Percentiles rank a stretch among this genome's conserved stretches.
phyloP scores from a whole-genome alignment of 192 early-diverging fungal species.

The Spizellomyces punctatus region DNA sequence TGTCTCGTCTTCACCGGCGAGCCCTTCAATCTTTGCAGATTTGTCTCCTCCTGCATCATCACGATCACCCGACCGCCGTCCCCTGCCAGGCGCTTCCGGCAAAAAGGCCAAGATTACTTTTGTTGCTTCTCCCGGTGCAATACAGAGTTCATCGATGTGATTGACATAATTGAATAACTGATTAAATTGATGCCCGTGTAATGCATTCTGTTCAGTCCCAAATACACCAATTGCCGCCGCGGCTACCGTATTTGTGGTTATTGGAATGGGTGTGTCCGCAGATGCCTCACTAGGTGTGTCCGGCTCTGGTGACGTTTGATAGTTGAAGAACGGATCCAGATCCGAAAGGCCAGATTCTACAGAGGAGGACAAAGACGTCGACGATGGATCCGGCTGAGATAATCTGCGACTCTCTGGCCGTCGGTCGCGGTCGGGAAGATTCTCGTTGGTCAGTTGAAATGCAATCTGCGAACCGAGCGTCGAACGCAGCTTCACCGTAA shows the following conservation, averaged over 20 bases:
- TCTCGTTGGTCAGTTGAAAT: constrained; percentile 87
- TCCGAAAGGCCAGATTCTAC: constrained; percentile 77
- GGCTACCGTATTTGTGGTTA: constrained; percentile 69
- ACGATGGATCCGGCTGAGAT: constrained; percentile 10
- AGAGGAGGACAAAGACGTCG: constrained; percentile 32
- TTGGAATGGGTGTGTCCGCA: constrained; percentile 3
- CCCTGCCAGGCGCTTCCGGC: constrained; percentile 48
- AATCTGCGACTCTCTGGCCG: neutral
- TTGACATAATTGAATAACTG: constrained; percentile 94
- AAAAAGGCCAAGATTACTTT: constrained; percentile 82
- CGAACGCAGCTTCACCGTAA: constrained; percentile 76
- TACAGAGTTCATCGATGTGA: constrained; percentile 68
- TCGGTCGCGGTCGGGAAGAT: constrained; percentile 55
- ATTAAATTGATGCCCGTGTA: constrained; percentile 70
- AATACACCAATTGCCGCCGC: constrained; percentile 55
- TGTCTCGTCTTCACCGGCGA: constrained; percentile 58
- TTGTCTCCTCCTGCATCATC: constrained; percentile 12
- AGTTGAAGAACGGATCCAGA: neutral
- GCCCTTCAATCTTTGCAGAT: constrained; percentile 12
- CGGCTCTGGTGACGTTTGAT: constrained; percentile 17
- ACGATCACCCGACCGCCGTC: constrained; percentile 35
- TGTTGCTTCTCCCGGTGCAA: constrained; percentile 67
- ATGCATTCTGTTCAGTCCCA: constrained; percentile 26
- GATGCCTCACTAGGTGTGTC: constrained; percentile 15
- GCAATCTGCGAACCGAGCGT: constrained; percentile 78